Evolutionary conservation across 495 filamentous ascomycete species (phyloP), one percentile per base, ranked within the genome.

Genomic region (Lasiosphaeria ovina): DNA sequence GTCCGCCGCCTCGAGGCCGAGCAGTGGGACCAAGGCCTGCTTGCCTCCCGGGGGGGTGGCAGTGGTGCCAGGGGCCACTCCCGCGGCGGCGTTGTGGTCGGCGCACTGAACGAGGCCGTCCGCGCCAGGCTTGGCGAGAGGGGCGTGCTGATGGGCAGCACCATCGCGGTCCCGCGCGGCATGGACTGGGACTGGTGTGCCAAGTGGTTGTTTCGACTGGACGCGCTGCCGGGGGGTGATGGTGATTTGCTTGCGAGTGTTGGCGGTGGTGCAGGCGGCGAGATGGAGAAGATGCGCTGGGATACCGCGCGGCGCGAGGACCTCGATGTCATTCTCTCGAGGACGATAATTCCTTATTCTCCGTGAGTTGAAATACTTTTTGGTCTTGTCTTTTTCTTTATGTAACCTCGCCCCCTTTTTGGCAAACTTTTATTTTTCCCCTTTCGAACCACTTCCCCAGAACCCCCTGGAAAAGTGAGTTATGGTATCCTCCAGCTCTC

Each of bases 141-240:
- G 12, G 72, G 69, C 3, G 57, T 77, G 1, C 0, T 32, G 33
- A 64, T 71, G 56, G 31, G 44, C 40, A 72, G 62, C 54, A 62
- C 67, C 24, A 6, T 4, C 24, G 48, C 51, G 16, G 47, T 64
- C 3, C 17, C 38, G 9, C 47, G 45, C 0, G 54, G 34, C 1
- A 31, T 69, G n/a, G 64, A 57, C 14, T 68, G 66, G 66, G 66
- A 71, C 55, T 62, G 74, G 33, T 74, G 69, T 47, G 69, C 72
- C 35, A 79, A 79, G 72, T 81, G 75, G 74, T 55, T 80, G 16
- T 79, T 79, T 54, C 62, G 68, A 4, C 35, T 64, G 0, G 70
- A 70, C 36, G 66, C 42, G 9, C 50, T 77, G 67, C 69, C 66
- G 9, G 51, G 52, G 6, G 64, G 50, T 51, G 58, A 40, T 5